phyloP scores from a whole-genome alignment of 352 stramenopile genomes.

The Globisporangium irregulare region DNA sequence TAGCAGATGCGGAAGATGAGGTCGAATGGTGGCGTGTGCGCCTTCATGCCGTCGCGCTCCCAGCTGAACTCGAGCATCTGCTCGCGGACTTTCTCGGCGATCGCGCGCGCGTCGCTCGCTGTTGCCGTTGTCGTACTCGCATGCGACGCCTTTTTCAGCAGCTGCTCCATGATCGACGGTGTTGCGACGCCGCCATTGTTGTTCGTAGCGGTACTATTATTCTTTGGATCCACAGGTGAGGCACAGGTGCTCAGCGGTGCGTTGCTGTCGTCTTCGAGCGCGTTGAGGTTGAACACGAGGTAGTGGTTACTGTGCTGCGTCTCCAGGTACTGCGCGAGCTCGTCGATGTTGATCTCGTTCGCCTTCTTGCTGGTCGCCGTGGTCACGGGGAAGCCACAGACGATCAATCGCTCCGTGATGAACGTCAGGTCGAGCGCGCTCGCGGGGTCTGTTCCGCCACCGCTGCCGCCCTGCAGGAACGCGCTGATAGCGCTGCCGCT shows the following conservation, averaged over 20 bases:
- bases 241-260: not conserved
- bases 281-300: slow-evolving; percentile 81
- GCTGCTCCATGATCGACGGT: slow-evolving; percentile 16
- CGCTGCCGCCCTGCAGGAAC: slow-evolving; percentile 9
- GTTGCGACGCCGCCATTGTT: not conserved
- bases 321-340: slow-evolving; percentile 65
- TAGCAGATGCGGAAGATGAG: slow-evolving; percentile 92
- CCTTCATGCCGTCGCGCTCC: slow-evolving; percentile 80
- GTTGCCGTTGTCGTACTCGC: not conserved
- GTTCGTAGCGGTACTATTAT: not conserved
- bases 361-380: slow-evolving; percentile 64
- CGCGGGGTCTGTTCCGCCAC: slow-evolving; percentile 28
- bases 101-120: slow-evolving; percentile 7
- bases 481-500: slow-evolving; percentile 20
- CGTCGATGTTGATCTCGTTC: slow-evolving; percentile 68
- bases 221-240: not conserved
- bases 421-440: slow-evolving; percentile 65
- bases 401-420: slow-evolving; percentile 65
- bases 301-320: slow-evolving; percentile 53
- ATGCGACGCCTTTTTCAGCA: slow-evolving; percentile 7
- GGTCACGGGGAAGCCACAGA: slow-evolving; percentile 52
- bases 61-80: slow-evolving; percentile 86
- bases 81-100: slow-evolving; percentile 60
- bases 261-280: slow-evolving; percentile 31
- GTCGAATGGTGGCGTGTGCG: slow-evolving; percentile 75